Evolutionary conservation across 176 grass and related monocot genomes (phyloP).

Genomic region (Zea luxurians): DNA sequence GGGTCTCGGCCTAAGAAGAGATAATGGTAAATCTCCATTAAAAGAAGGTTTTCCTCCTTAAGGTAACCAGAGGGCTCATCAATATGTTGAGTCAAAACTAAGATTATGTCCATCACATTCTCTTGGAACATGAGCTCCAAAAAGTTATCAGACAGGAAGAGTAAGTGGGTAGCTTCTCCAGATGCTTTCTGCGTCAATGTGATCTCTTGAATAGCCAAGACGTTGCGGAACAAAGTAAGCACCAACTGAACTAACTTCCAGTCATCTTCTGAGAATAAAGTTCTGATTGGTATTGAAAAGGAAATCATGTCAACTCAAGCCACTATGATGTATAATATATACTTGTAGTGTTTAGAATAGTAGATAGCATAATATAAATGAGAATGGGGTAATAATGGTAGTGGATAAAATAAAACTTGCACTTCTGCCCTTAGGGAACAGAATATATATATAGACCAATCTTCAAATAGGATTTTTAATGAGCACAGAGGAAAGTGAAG

Average conservation of each 20-base stretch:
- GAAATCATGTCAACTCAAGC: conserved; percentile 39
- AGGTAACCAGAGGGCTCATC: conserved; percentile 81
- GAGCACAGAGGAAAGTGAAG: conserved; percentile 15
- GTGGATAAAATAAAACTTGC: conserved; percentile 20
- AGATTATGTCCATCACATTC: conserved; percentile 93
- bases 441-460: conserved; percentile 4
- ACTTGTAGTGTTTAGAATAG: conserved; percentile 6
- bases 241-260: conserved; percentile 98
- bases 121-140: conserved; percentile 92
- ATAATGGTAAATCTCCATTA: conserved; percentile 88
- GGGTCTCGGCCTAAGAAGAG: conserved; percentile 79
- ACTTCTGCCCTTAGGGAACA: not conserved
- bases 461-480: conserved; percentile 11
- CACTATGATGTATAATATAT: conserved; percentile 23
- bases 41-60: conserved; percentile 81
- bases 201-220: conserved; percentile 87
- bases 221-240: conserved; percentile 85
- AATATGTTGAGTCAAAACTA: conserved; percentile 88
- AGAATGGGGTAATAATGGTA: conserved; percentile 15
- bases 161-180: conserved; percentile 69
- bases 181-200: conserved; percentile 83
- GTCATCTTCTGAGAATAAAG: conserved; percentile 86
- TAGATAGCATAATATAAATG: conserved; percentile 16
- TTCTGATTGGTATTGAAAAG: conserved; percentile 50
- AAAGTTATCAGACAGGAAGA: conserved; percentile 71